Base-by-base conservation (phyloP, 192 early-diverging fungal species). In the Coemansia reversa region DNA sequence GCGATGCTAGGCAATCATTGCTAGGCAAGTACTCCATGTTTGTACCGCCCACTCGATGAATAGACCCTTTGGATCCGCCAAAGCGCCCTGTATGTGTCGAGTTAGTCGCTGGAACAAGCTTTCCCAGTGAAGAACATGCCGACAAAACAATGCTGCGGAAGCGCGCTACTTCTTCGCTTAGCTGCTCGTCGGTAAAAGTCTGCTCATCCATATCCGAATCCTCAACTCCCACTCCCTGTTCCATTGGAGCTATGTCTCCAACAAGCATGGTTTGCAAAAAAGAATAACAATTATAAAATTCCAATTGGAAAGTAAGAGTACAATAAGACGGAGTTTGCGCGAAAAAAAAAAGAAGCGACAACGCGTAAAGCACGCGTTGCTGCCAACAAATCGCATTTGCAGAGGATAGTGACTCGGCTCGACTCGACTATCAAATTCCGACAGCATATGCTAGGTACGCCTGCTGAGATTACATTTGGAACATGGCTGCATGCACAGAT, bases 121-220 rank as follows among this genome's bases (percentile, higher is more conserved):
- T 91, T 53, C 94, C 94, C 8, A 94, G 76, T 0, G 94, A 92
- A n/a, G 86, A 75, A 65, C 92, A 93, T 9, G 90, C 88, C 24
- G 88, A 89, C n/a, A 93, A 79, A 19, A 95, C 67, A 59, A 79
- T 67, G 52, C 35, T 66, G 53, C 76, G 76, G 53, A 67, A 79
- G 35, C 71, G 66, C 29, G 63, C 61, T 14, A 74, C 60, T 56
- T 79, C 76, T 22, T 67, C 67, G 54, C 63, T 50, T 16, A 75
- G 19, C 67, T 68, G 60, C 60, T 68, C 72, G 18, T 74, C 66
- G 12, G 72, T 65, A 50, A 47, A 63, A 5, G 51, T 49, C 51
- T 28, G 63, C 47, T 63, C 56, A 0, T 59, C 65, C 4, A 56
- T 55, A 8, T 68, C 62, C 22, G 23, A 28, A 11, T 66, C 51